phyloP scores from a whole-genome alignment of 306 rosid genomes.

The cucumber (Cucumis sativus) region DNA sequence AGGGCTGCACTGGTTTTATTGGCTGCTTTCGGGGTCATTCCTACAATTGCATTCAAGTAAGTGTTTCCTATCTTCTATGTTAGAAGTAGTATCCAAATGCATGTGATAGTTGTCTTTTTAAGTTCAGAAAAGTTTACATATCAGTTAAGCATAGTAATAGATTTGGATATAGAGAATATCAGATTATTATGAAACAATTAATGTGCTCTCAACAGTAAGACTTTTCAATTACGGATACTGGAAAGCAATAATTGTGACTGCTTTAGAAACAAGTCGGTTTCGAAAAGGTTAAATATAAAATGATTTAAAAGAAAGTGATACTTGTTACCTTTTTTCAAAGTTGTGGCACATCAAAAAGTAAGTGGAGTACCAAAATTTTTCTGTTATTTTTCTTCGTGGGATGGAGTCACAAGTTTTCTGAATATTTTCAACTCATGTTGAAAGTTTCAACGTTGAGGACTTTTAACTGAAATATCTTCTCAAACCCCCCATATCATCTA shows the following conservation, averaged over 20 bases:
- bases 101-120: not conserved
- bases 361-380: not conserved
- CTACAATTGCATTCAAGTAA: conserved; percentile 72
- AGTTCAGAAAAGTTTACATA: not conserved
- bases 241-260: too few species aligned
- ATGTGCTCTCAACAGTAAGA: too few species aligned
- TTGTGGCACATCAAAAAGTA: not conserved
- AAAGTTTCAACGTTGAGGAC: too few species aligned
- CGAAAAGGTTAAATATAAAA: not conserved
- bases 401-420: not conserved
- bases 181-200: too few species aligned
- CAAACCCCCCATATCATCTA: not conserved
- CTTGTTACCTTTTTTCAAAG: too few species aligned
- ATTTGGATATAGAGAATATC: too few species aligned
- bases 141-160: too few species aligned
- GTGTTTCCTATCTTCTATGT: conserved; percentile 14
- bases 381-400: not conserved
- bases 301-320: not conserved
- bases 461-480: too few species aligned
- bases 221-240: too few species aligned
- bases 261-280: not conserved
- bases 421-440: not conserved
- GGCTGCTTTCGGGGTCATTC: conserved; percentile 67
- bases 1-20: conserved; percentile 38
- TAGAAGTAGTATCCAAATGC: not conserved